Conservation (phyloP, 441 rosid species). For the Eutrema salsugineum region DNA sequence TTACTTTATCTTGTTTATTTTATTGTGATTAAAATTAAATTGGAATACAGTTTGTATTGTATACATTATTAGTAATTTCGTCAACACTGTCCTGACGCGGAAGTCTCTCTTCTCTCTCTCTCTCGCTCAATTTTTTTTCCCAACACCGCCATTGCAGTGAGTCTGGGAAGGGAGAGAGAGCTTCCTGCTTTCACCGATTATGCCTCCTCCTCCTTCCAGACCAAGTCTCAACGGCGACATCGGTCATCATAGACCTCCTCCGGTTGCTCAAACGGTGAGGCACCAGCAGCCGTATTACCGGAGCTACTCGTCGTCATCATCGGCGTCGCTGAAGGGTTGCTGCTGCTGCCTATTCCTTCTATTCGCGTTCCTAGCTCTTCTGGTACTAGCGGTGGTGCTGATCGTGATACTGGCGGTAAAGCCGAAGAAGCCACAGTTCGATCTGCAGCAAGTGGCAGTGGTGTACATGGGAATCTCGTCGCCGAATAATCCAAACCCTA, state of each 20-base stretch:
- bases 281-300: conserved; percentile 50
- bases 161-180: conserved; percentile 28
- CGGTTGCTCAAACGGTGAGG: conserved; percentile 23
- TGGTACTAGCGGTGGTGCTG: conserved; percentile 66
- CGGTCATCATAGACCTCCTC: conserved; percentile 15
- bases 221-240: conserved; percentile 16
- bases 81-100: conserved; percentile 22
- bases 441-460: conserved; percentile 91
- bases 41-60: not conserved
- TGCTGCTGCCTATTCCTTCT: conserved; percentile 95
- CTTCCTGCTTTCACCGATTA: conserved; percentile 7
- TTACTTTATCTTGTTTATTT: not conserved
- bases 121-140: not conserved
- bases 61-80: conserved; percentile 13
- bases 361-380: conserved; percentile 71
- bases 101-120: conserved; percentile 13
- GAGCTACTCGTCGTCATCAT: conserved; percentile 52
- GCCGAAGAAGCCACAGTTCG: conserved; percentile 94
- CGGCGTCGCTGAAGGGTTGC: conserved; percentile 89
- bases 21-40: conserved; percentile 10
- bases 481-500: conserved; percentile 32
- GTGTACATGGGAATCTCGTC: conserved; percentile 82
- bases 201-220: conserved; percentile 25
- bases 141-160: conserved; percentile 22
- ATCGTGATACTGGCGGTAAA: conserved; percentile 80